These are phyloP conservation scores for Populus hybrid DNA, from an alignment of 441 rosid genomes.

Conservation along the genomic window DNA sequence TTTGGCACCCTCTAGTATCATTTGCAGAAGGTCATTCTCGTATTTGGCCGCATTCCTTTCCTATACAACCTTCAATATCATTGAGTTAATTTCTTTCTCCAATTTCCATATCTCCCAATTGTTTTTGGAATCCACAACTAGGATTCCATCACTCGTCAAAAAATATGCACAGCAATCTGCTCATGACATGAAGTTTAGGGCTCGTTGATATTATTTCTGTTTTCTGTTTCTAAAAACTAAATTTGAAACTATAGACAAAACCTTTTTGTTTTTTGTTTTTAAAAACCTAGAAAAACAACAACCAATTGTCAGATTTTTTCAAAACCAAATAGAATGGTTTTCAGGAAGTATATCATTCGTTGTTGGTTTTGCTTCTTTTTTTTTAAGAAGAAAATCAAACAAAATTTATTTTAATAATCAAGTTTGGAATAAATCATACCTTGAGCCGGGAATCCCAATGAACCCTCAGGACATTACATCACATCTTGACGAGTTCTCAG, in stretches of 20 bases:
- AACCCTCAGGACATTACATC: constrained; percentile 28
- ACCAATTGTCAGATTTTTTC: too few relatives aligned
- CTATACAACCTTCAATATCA: constrained; percentile 35
- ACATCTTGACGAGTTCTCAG: constrained; percentile 31
- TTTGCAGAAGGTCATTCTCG: constrained; percentile 41
- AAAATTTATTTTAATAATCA: not conserved
- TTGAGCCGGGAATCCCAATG: constrained; percentile 39
- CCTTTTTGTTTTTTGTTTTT: too few relatives aligned
- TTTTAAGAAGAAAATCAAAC: too few relatives aligned
- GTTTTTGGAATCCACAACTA: constrained; percentile 7
- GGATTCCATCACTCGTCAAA: not conserved
- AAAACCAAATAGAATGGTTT: too few relatives aligned
- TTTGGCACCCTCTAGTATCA: constrained; percentile 35
- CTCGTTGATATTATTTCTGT: too few relatives aligned
- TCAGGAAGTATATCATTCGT: too few relatives aligned
- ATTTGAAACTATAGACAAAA: too few relatives aligned
- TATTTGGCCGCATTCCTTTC: constrained; percentile 18
- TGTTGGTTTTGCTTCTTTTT: too few relatives aligned
- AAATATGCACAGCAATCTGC: not conserved
- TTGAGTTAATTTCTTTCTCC: constrained; percentile 31
- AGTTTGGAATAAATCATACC: constrained; percentile 21
- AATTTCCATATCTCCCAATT: constrained; percentile 42
- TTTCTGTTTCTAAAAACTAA: too few relatives aligned
- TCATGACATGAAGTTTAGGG: not conserved
- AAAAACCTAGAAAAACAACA: too few relatives aligned